phyloP scores from a whole-genome alignment of 768 basidiomycete genomes.

The Leccinellum luteum region DNA sequence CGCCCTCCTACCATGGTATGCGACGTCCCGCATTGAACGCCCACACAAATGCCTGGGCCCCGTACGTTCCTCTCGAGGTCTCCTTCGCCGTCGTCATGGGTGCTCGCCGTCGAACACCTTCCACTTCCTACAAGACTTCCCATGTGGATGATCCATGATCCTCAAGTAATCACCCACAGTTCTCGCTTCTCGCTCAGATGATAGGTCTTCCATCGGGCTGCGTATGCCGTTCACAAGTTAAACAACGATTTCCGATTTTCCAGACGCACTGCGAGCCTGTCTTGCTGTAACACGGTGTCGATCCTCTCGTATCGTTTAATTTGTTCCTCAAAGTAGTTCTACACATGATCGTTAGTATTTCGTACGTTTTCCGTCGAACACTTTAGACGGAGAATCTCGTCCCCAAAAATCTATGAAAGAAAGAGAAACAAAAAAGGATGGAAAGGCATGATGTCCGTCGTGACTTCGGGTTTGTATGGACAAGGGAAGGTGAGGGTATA shows the following conservation, averaged over 20 bases:
- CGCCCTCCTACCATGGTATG: too few relatives aligned
- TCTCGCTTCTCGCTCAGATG: not conserved
- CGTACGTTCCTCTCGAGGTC: not conserved
- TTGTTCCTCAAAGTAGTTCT: not conserved
- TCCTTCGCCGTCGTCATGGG: not conserved
- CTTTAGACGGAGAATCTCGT: not conserved
- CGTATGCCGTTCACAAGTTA: not conserved
- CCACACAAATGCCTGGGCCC: not conserved
- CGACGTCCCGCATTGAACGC: too few relatives aligned
- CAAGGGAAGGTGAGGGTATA: not conserved
- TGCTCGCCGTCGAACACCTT: not conserved
- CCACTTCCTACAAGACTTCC: not conserved
- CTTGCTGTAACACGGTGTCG: too few relatives aligned
- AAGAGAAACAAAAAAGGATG: not conserved
- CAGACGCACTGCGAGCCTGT: too few relatives aligned
- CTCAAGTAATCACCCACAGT: not conserved
- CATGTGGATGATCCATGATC: not conserved
- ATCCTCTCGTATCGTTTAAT: not conserved
- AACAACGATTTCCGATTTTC: too few relatives aligned
- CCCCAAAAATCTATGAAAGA: not conserved
- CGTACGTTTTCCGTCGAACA: not conserved
- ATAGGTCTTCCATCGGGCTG: not conserved
- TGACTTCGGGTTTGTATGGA: not conserved
- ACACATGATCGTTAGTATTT: not conserved
- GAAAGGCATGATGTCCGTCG: not conserved